Evolutionary conservation across 768 basidiomycete species (phyloP), one percentile per base, ranked within the genome.

Genomic region (Dentipellis sp.): DNA sequence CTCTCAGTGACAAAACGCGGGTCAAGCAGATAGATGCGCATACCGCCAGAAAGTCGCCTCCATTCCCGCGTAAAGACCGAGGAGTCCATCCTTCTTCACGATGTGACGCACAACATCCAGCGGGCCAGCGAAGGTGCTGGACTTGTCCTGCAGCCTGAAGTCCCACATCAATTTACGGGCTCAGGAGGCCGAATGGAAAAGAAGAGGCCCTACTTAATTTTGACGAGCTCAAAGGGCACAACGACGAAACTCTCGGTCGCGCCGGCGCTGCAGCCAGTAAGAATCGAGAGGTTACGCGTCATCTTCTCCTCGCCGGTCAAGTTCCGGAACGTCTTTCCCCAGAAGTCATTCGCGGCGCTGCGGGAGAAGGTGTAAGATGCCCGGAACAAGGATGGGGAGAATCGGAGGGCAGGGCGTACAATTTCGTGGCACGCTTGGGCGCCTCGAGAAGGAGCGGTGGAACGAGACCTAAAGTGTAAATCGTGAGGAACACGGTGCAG

Each of bases 11-110:
- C 29, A 40, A 39, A 34, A 6, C 3, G 14, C 29, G 38, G 7
- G 38, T 37, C 49, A 35, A 23, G 48, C 48, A 45, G 42, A 48
- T n/a, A 46, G 53, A n/a, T 35, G 40, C 17, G 52, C 72, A 37
- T 55, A 90, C 91, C 94, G 81, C 95, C 95, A 97, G 74, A 97
- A 95, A 2, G 95, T 98, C 11, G 92, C 82, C 68, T 98, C 97
- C 88, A 98, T 94, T 37, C 97, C 94, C 21, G 83, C 83, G 66
- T 97, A 97, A 22, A 97, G 71, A 17, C 92, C 94, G 0, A 97
- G 71, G 4, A 88, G 51, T 29, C 95, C 95, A 36, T 91, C 84
- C 57, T 84, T 86, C 63, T 69, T 77, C 50, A 97, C 68, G 29
- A 93, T 76, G 62, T 91, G 83, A 61, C 79, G 84, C 16, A 99